Evolutionary conservation across 1,284 basidiomycete genomes (phyloP), one percentile per base, ranked within the genome.

Genomic region (Grifola frondosa): DNA sequence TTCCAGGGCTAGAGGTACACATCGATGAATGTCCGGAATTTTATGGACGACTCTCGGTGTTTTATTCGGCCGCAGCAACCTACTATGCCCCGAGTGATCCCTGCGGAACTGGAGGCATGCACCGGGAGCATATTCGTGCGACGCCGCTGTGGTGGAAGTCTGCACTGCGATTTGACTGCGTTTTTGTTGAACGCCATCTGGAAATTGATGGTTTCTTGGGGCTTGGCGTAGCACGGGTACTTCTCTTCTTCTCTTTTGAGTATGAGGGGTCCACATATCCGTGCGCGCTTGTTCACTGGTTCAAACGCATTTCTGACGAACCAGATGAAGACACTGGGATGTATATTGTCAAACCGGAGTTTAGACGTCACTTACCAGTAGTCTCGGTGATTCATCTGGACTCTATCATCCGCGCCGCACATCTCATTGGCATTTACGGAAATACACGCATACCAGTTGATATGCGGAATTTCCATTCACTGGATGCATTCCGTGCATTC

Each of bases 31-130:
- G 38, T 12, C 48, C 44, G 2, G 5, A 4, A 1, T 43, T 55
- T 11, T 3, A 10, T 8, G 31, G 30, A 22, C 3, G 13, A 2
- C 13, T 52, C 10, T 23, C 21, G 1, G 19, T 41, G 5, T 46
- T 26, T 5, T 28, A 39, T n/a, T 57, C 53, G 2, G 46, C 50
- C 0, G 28, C 25, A 1, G 46, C 51, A 2, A 36, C 25, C 2
- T 58, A 39, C 22, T 53, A 50, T 37, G 56, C 59, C 10, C 59
- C 54, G 12, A 60, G 59, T 42, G 59, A 61, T 16, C 32, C 25
- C 5, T 52, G 33, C 26, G 54, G 59, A 1, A 19, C 40, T 6
- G 34, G 39, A 6, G 49, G 59, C 5, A 53, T 52, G 60, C 42
- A 42, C 10, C 37, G 23, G 1, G 44, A 58, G 25, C 34, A 29